A percentile compares a stretch with the other conserved stretches of the same genome.
Conservation (phyloP, 495 filamentous ascomycete species). For the Penicillium chermesinum region DNA sequence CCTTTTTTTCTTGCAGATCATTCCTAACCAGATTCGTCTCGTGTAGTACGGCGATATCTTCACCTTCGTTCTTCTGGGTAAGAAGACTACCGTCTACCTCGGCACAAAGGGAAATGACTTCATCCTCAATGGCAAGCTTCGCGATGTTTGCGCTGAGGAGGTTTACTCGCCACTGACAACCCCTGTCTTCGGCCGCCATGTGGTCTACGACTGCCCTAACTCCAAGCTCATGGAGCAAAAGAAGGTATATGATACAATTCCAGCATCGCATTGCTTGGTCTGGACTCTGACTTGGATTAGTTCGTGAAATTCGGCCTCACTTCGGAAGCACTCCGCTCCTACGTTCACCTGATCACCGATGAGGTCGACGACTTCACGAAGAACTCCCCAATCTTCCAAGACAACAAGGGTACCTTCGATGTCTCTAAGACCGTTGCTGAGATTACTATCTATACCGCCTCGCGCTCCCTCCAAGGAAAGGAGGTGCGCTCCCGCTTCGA, state of each 20-base stretch:
- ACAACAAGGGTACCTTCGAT: slow-evolving; percentile 44
- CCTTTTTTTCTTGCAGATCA: background rate
- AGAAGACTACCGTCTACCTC: slow-evolving; percentile 57
- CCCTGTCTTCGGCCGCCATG: slow-evolving; percentile 58
- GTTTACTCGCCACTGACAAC: slow-evolving; percentile 57
- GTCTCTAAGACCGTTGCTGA: slow-evolving; percentile 53
- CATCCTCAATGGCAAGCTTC: slow-evolving; percentile 57
- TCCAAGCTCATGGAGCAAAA: slow-evolving; percentile 67
- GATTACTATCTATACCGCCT: slow-evolving; percentile 63
- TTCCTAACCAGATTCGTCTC: slow-evolving; percentile 9
- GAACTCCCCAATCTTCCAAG: slow-evolving; percentile 41
- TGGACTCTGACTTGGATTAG: slow-evolving; percentile 28
- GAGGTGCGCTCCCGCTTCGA: slow-evolving; percentile 60
- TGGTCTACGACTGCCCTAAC: slow-evolving; percentile 63
- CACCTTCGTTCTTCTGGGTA: slow-evolving; percentile 59
- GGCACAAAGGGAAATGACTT: slow-evolving; percentile 61
- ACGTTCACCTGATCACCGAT: slow-evolving; percentile 51
- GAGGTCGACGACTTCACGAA: slow-evolving; percentile 51
- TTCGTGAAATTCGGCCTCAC: slow-evolving; percentile 64
- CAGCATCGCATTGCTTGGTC: slow-evolving; percentile 7
- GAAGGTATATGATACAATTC: slow-evolving; percentile 38
- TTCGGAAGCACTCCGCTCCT: slow-evolving; percentile 56
- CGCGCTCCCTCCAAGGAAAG: slow-evolving; percentile 58
- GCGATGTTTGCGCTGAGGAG: slow-evolving; percentile 60
- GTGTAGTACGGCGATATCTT: slow-evolving; percentile 60